These are phyloP conservation scores for Heliamphora exappendiculata DNA, from an alignment of 148 eudicot genomes.

Conservation along the genomic window DNA sequence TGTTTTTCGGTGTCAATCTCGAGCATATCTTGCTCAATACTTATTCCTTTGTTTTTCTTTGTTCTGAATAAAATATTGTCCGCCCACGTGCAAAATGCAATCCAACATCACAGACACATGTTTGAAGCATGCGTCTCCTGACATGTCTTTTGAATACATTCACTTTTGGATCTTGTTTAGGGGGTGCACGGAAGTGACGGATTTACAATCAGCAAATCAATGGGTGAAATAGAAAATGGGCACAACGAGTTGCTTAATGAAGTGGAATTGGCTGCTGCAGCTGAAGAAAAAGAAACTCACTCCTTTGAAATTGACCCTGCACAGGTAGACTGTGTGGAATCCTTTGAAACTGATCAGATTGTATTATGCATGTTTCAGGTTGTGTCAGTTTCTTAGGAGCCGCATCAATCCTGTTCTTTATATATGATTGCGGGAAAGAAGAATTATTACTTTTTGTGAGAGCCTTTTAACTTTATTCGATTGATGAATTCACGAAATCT, in stretches of 20 bases:
- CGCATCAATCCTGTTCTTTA: not conserved
- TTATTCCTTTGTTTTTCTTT: not conserved
- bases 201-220: conserved; percentile 62
- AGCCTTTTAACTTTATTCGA: not conserved
- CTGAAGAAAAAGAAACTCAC: conserved; percentile 97
- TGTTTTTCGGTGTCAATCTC: not conserved
- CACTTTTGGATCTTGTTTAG: conserved; percentile 21
- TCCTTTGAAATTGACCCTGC: conserved; percentile 85
- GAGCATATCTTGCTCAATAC: not conserved
- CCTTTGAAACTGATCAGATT: not conserved
- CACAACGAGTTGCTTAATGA: conserved; percentile 80
- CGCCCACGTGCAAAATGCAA: not conserved
- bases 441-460: not conserved
- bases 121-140: not conserved
- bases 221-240: conserved; percentile 55
- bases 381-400: not conserved
- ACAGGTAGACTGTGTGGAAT: conserved; percentile 41
- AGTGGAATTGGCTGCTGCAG: conserved; percentile 84
- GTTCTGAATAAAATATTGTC: not conserved
- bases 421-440: not conserved
- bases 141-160: not conserved
- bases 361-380: not conserved
- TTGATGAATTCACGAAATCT: not conserved
- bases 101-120: not conserved
- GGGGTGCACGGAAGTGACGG: conserved; percentile 58